phyloP scores from a whole-genome alignment of 768 basidiomycete genomes.

The Lentinula edodes region DNA sequence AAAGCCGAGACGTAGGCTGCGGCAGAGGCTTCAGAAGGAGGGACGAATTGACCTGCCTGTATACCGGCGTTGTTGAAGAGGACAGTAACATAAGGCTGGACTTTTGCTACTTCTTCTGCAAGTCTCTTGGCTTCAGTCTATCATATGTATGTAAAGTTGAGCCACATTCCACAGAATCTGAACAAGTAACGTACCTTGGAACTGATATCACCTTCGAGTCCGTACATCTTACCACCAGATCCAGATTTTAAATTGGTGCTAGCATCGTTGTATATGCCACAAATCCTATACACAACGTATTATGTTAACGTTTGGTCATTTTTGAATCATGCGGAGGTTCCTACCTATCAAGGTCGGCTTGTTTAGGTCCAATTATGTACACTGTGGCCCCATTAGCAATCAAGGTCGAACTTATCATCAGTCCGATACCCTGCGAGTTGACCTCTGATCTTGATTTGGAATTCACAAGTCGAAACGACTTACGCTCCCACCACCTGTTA shows the following conservation, averaged over 20 bases:
- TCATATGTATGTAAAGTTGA: background rate
- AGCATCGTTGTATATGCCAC: slow-evolving; percentile 31
- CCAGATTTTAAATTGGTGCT: slow-evolving; percentile 16
- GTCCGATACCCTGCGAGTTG: slow-evolving; percentile 35
- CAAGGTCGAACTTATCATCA: slow-evolving; percentile 44
- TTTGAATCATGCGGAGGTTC: background rate
- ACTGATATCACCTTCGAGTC: slow-evolving; percentile 35
- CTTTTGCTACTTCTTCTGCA: slow-evolving; percentile 30
- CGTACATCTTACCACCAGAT: slow-evolving; percentile 30
- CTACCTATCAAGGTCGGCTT: slow-evolving; percentile 35
- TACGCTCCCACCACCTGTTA: slow-evolving; percentile 40
- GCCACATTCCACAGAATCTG: background rate
- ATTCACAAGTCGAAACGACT: slow-evolving; percentile 7
- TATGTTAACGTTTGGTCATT: background rate
- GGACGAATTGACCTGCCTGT: slow-evolving; percentile 20
- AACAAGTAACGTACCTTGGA: slow-evolving; percentile 23
- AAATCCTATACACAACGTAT: slow-evolving; percentile 18
- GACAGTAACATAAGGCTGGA: slow-evolving; percentile 34
- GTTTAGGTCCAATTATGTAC: slow-evolving; percentile 40
- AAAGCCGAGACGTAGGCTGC: slow-evolving; percentile 31
- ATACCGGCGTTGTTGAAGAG: slow-evolving; percentile 48
- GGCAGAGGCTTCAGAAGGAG: slow-evolving; percentile 24
- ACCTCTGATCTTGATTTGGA: background rate
- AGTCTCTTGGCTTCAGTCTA: slow-evolving; percentile 32
- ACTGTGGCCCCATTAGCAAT: slow-evolving; percentile 44